Evolutionary conservation across 768 basidiomycete species (phyloP), one percentile per base, ranked within the genome.

Genomic region (Mycena chlorophos): DNA sequence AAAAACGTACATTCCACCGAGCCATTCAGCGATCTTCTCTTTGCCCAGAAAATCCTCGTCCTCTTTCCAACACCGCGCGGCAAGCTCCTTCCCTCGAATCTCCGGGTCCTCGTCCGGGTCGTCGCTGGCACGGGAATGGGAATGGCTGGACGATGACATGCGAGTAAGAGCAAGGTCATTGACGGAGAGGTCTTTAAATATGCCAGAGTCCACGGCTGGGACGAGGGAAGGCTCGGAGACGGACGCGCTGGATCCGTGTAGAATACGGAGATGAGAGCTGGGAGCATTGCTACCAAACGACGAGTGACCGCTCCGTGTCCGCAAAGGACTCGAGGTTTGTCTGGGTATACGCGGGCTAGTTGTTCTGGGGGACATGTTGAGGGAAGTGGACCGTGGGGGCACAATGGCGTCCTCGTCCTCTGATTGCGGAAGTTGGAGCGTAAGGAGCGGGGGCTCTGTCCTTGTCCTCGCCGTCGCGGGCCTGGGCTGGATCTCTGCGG

Each of bases 1-100:
- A 37, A 22, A 12, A 39, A 88, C 95, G 75, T 63, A 98, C 94
- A 82, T 74, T 68, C 92, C 88, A 63, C 97, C 97, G 37, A 99
- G 78, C 87, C 92, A 99, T 70, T 97, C 94, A 1, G 96, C 94
- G 63, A 98, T 92, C 75, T 95, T 96, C 65, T 95, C 94, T 66
- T 87, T 87, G 14, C 84, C 77, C 63, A 95, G 69, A 67, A 94
- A 95, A 16, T 79, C 79, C 62, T 89, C 89, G 64, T 98, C 93
- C 63, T 94, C 93, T 28, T 83, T 80, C 82, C 91, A 92, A 70
- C 91, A 95, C 52, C 85, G 82, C 30, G 77, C 71, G 0, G 95
- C 94, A 40, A 91, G 71, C 49, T 86, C 86, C 64, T 83, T 84
- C 2, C 85, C 94, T 55, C 83, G 76, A 19, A 74, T 68, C 30